phyloP scores from a whole-genome alignment of 23 red algal species.

The Cyanidioschyzon merolae region DNA sequence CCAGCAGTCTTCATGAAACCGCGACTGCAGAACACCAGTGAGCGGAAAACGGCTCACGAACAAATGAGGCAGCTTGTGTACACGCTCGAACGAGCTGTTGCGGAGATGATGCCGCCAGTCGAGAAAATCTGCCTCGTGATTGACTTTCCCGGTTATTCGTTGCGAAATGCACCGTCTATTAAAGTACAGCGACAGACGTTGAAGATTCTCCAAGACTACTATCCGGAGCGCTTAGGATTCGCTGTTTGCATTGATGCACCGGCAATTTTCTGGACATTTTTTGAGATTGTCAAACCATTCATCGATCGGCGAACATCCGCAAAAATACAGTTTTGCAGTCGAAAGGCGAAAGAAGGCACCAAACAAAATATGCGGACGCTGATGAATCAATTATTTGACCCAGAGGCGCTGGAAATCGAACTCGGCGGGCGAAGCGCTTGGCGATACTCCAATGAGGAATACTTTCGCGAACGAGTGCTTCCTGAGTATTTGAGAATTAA shows the following conservation, averaged over 20 bases:
- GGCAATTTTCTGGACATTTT: conserved; percentile 39
- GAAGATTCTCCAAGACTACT: conserved; percentile 49
- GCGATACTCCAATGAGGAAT: conserved; percentile 20
- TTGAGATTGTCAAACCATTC: conserved; percentile 73
- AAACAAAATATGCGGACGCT: not conserved
- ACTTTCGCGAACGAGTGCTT: not conserved
- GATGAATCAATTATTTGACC: not conserved
- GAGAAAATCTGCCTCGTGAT: conserved; percentile 40
- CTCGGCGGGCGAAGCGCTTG: not conserved
- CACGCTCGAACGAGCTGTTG: conserved; percentile 33
- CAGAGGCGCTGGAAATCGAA: not conserved
- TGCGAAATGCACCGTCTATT: conserved; percentile 40
- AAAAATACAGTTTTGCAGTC: conserved; percentile 45
- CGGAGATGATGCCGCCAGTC: not conserved
- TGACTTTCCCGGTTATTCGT: conserved; percentile 45
- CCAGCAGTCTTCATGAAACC: conserved; percentile 41
- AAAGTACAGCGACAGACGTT: conserved; percentile 33
- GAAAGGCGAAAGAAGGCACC: conserved; percentile 1
- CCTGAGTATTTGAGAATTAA: not conserved
- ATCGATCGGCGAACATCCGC: conserved; percentile 67
- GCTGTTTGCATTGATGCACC: conserved; percentile 60
- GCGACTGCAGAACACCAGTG: conserved; percentile 32
- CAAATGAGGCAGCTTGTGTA: conserved; percentile 47
- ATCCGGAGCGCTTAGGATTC: conserved; percentile 65
- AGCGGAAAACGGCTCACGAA: not conserved